phyloP scores from a whole-genome alignment of 75 land plant genomes.

The Isoetes taiwanensis region DNA sequence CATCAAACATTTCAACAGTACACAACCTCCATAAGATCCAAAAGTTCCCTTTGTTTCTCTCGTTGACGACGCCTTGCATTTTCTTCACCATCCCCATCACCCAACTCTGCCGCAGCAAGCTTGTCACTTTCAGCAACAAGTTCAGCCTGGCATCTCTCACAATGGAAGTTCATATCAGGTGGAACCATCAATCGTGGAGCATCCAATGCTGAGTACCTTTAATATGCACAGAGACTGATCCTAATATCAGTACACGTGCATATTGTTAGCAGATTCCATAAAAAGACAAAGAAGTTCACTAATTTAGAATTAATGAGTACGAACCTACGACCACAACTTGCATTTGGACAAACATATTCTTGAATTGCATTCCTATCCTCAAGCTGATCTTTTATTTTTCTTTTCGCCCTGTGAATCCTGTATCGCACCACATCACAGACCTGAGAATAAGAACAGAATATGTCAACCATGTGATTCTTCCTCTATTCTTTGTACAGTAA shows the following conservation, averaged over 20 bases:
- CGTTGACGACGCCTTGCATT: slow-evolving; percentile 71
- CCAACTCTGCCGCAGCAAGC: slow-evolving; percentile 59
- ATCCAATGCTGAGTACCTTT: slow-evolving; percentile 83
- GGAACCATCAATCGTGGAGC: slow-evolving; percentile 48
- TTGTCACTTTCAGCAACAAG: slow-evolving; percentile 88
- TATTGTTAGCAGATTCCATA: too few relatives aligned
- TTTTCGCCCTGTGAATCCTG: slow-evolving; percentile 77
- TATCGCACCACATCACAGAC: slow-evolving; percentile 88
- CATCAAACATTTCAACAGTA: too few relatives aligned
- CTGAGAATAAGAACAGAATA: too few relatives aligned
- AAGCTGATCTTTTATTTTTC: slow-evolving; percentile 82
- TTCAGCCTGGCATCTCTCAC: slow-evolving; percentile 78
- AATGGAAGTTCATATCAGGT: slow-evolving; percentile 54
- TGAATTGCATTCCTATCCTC: slow-evolving; percentile 85
- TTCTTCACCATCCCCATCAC: slow-evolving; percentile 74
- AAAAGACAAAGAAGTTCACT: too few relatives aligned
- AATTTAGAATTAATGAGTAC: too few relatives aligned
- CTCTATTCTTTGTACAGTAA: too few relatives aligned
- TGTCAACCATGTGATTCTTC: too few relatives aligned
- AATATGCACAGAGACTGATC: neutral
- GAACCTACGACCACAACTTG: slow-evolving; percentile 57
- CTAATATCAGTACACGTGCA: too few relatives aligned
- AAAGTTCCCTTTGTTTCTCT: slow-evolving; percentile 66
- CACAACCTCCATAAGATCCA: slow-evolving; percentile 77
- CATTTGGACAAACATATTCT: slow-evolving; percentile 71